Evolutionary conservation across 495 filamentous ascomycete species (phyloP).

Genomic region (Jackrogersella minutella): DNA sequence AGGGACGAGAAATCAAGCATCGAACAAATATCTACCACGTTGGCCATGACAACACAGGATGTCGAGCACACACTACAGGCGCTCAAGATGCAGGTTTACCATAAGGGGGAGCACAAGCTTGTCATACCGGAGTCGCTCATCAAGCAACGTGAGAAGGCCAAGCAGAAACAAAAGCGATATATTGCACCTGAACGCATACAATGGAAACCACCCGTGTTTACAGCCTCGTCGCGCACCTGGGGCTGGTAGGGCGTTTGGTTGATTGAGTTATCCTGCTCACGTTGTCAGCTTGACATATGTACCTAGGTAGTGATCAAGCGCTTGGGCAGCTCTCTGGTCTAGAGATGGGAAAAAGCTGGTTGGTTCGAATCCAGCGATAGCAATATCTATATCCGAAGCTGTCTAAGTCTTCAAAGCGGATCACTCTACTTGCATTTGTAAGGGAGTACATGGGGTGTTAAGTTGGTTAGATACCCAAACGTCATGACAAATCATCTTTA

Average conservation of each 20-base stretch:
- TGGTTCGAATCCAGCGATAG: too few species aligned
- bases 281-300: background rate
- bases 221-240: conserved; percentile 88
- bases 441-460: background rate
- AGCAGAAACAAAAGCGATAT: conserved; percentile 71
- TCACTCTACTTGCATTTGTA: too few species aligned
- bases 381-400: too few species aligned
- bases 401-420: too few species aligned
- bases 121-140: conserved; percentile 74
- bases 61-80: conserved; percentile 92
- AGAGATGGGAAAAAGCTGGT: too few species aligned
- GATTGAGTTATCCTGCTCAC: background rate
- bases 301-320: too few species aligned
- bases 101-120: conserved; percentile 93
- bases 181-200: conserved; percentile 81
- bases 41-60: conserved; percentile 94
- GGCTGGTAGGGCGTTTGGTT: conserved; percentile 72
- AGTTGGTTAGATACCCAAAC: conserved; percentile 1
- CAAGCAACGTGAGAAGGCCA: conserved; percentile 77
- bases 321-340: too few species aligned
- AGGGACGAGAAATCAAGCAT: conserved; percentile 75
- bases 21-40: conserved; percentile 77
- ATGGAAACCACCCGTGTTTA: conserved; percentile 97
- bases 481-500: background rate
- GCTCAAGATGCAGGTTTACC: conserved; percentile 92